Evolutionary conservation across 2,329 filamentous ascomycete genomes (phyloP).

Genomic region (Aspergillus puulaauensis): DNA sequence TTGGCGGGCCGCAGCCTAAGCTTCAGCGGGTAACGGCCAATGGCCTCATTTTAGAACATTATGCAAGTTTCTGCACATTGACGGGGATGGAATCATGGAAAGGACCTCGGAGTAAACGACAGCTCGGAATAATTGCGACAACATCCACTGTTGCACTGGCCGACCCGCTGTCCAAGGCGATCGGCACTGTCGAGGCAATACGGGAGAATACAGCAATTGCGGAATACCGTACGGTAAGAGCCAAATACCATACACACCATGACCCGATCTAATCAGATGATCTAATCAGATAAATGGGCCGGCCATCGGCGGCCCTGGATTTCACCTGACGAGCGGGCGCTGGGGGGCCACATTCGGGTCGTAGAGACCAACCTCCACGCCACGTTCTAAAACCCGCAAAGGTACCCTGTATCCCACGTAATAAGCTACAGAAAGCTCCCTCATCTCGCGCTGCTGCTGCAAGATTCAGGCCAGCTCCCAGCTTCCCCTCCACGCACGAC

Average conservation of each 20-base stretch:
- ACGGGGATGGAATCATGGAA: too few relatives aligned
- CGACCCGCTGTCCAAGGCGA: too few relatives aligned
- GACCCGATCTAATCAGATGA: conserved; percentile 27
- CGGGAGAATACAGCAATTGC: not conserved
- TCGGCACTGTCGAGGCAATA: not conserved
- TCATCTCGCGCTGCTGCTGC: not conserved
- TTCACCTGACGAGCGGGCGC: not conserved
- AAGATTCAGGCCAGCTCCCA: conserved; percentile 1
- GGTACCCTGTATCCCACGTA: conserved; percentile 3
- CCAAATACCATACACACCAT: not conserved
- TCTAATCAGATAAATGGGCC: conserved; percentile 27
- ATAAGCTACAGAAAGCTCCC: conserved; percentile 1
- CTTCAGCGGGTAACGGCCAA: too few relatives aligned
- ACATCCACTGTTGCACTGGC: too few relatives aligned
- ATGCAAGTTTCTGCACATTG: too few relatives aligned
- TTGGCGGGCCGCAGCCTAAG: not conserved
- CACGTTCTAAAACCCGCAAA: not conserved
- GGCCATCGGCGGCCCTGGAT: conserved; percentile 17
- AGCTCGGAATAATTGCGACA: too few relatives aligned
- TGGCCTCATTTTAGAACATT: too few relatives aligned
- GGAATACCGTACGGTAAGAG: not conserved
- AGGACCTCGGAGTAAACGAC: too few relatives aligned
- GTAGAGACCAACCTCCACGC: conserved; percentile 7
- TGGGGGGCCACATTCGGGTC: not conserved
- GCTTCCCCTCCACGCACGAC: conserved; percentile 6